phyloP scores from a whole-genome alignment of 768 basidiomycete species.

The Boletus coccyginus region DNA sequence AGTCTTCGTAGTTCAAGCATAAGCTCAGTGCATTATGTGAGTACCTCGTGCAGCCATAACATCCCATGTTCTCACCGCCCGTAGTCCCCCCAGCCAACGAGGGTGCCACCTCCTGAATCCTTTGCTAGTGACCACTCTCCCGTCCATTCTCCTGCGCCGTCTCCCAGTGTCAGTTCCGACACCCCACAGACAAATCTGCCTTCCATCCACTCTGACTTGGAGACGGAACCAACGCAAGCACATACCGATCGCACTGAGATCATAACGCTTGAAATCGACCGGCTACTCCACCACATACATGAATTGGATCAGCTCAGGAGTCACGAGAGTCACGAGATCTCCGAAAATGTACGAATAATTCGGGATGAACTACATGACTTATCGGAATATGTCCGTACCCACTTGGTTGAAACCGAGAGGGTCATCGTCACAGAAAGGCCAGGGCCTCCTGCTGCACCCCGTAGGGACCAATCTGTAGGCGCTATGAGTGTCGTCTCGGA shows the following conservation, averaged over 20 bases:
- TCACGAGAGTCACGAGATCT: constrained; percentile 61
- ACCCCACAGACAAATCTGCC: constrained; percentile 48
- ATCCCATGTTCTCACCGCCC: neutral
- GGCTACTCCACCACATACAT: constrained; percentile 52
- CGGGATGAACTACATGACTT: constrained; percentile 67
- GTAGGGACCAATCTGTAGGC: constrained; percentile 45
- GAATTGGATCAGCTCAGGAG: constrained; percentile 64
- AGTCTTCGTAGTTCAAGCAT: constrained; percentile 32
- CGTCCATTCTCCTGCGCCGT: constrained; percentile 40
- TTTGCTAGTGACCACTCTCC: constrained; percentile 26
- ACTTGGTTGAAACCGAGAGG: constrained; percentile 21
- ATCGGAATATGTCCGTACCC: constrained; percentile 51
- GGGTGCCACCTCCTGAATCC: constrained; percentile 24
- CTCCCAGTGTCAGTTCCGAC: constrained; percentile 47
- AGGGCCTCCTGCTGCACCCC: constrained; percentile 15
- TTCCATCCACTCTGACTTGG: constrained; percentile 45
- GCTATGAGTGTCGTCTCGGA: constrained; percentile 41
- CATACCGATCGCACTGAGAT: constrained; percentile 40
- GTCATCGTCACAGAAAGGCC: constrained; percentile 14
- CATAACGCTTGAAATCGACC: constrained; percentile 50
- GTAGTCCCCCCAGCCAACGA: constrained; percentile 33
- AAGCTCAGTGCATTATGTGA: constrained; percentile 33
- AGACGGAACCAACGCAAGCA: constrained; percentile 41
- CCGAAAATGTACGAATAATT: constrained; percentile 66
- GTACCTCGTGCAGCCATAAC: constrained; percentile 16